These are phyloP conservation scores for Logfia minima DNA, from an alignment of 129 eudicot genomes.

Conservation along the genomic window DNA sequence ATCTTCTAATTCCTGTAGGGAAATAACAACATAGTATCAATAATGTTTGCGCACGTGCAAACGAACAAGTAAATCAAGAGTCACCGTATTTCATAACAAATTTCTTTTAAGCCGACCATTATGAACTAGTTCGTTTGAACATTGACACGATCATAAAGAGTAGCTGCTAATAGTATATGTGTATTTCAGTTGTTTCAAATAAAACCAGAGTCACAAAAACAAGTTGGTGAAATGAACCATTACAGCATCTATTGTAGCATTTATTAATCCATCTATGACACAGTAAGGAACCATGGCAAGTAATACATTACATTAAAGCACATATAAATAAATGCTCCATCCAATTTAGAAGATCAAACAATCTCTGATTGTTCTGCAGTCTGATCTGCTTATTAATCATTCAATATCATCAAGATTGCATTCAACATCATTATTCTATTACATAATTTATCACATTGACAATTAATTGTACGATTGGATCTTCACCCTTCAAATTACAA, in stretches of 20 bases:
- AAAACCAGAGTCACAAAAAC: background rate
- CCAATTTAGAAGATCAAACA: background rate
- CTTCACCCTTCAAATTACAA: background rate
- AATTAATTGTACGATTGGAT: background rate
- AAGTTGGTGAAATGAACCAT: background rate
- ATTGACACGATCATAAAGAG: background rate
- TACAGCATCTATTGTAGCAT: background rate
- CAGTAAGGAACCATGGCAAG: background rate
- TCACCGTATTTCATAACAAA: background rate
- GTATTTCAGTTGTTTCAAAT: background rate
- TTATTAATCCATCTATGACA: background rate
- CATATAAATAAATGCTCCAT: background rate
- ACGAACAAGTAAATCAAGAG: background rate
- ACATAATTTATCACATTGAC: background rate
- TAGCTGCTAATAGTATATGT: background rate
- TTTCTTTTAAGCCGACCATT: background rate
- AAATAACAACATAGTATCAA: background rate
- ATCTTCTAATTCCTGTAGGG: slow-evolving; percentile 37
- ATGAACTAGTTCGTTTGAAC: background rate
- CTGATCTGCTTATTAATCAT: background rate
- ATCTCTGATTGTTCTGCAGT: background rate
- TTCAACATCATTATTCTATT: background rate
- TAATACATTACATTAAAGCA: background rate
- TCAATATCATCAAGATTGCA: slow-evolving; percentile 9
- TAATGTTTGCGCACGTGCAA: background rate